A percentile compares a stretch with the other conserved stretches of the same genome.
These are phyloP conservation scores for Penicillium palitans DNA, from an alignment of 2,329 filamentous ascomycete species.

Conservation along the genomic window DNA sequence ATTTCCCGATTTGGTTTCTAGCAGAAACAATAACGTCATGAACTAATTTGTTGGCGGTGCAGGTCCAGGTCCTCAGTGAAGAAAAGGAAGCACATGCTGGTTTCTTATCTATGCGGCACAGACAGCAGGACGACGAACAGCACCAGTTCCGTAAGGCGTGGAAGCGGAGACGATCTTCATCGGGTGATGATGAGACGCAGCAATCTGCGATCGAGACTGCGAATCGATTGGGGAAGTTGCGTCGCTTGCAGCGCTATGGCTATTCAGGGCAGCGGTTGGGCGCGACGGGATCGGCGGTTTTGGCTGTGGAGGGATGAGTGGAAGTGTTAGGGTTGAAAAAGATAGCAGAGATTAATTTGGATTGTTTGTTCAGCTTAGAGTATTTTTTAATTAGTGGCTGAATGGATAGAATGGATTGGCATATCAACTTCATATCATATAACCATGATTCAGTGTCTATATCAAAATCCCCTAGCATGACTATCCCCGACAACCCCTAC, in stretches of 20 bases:
- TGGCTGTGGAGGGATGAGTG: conserved; percentile 15
- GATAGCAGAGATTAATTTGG: neutral
- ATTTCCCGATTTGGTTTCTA: no score
- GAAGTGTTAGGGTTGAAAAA: neutral
- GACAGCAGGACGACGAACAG: conserved; percentile 37
- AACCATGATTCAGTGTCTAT: no score
- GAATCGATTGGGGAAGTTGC: conserved; percentile 14
- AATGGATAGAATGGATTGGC: neutral
- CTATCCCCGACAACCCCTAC: neutral
- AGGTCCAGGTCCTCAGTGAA: conserved; percentile 35
- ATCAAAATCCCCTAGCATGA: no score
- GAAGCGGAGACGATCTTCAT: conserved; percentile 28
- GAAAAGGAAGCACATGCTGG: conserved; percentile 37
- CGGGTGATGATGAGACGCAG: conserved; percentile 4
- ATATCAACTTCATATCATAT: no score
- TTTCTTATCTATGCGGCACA: conserved; percentile 33
- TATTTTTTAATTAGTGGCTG: neutral
- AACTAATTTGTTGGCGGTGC: neutral
- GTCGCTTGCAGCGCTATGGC: conserved; percentile 16
- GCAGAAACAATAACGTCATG: neutral
- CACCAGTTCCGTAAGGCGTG: conserved; percentile 38
- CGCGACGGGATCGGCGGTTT: conserved; percentile 5
- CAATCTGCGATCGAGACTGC: conserved; percentile 1
- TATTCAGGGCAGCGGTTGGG: conserved; percentile 11
- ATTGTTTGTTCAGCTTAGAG: neutral